Conservation (phyloP, 805 yeast species). For the Candida broadrunensis region DNA sequence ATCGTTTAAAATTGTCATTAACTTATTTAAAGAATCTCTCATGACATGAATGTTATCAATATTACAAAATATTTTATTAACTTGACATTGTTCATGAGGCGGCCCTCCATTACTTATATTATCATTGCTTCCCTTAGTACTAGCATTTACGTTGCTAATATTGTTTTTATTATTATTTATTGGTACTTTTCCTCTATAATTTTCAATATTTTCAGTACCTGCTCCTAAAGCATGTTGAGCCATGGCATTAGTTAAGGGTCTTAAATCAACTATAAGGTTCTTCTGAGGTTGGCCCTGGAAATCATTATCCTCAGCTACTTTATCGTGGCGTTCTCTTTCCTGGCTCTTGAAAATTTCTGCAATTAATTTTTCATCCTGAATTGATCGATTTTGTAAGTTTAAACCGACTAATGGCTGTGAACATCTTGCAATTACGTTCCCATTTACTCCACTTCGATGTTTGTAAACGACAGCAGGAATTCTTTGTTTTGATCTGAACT, state of each 20-base stretch:
- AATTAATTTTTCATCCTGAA: conserved; percentile 86
- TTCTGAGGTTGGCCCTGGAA: conserved; percentile 34
- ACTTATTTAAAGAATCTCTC: conserved; percentile 73
- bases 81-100: conserved; percentile 22
- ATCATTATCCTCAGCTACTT: conserved; percentile 15
- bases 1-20: conserved; percentile 62
- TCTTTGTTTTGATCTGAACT: conserved; percentile 80
- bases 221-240: conserved; percentile 97
- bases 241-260: conserved; percentile 92
- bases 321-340: conserved; percentile 21
- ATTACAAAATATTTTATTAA: conserved; percentile 76
- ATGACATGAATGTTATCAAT: conserved; percentile 95
- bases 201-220: conserved; percentile 93
- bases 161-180: not conserved
- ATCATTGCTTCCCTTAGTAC: not conserved
- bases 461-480: conserved; percentile 81
- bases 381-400: conserved; percentile 72
- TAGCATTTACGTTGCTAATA: not conserved
- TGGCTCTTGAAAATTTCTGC: conserved; percentile 70
- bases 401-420: conserved; percentile 92
- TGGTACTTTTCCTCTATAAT: conserved; percentile 51
- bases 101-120: not conserved
- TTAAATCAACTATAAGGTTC: conserved; percentile 80
- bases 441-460: conserved; percentile 52
- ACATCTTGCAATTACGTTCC: conserved; percentile 81